Base-by-base conservation (phyloP, 352 stramenopile genomes). In the Saprolegnia parasitica region DNA sequence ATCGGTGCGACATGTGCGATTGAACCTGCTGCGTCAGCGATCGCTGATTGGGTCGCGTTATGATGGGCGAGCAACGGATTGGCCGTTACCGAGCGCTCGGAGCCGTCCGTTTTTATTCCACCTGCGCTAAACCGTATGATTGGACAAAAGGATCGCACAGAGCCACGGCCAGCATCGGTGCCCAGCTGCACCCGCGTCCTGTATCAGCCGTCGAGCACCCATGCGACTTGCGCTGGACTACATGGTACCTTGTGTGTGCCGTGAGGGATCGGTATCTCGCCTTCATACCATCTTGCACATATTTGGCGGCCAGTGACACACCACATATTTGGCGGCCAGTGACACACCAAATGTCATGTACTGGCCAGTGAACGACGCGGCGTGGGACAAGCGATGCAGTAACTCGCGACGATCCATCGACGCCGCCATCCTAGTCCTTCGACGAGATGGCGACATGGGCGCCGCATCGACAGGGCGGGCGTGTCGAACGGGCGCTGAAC, bases 51-150 rank as follows among this genome's bases (percentile, higher is more conserved):
- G 29, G 2, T 5, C 2, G 5, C 5, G 29, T 35, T 35, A 35
- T 35, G 29, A 35, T 35, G 29, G 29, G 29, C 29, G 29, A 35
- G 29, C 29, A 35, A 35, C 2, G 2, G 42, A 49, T 49, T 49
- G 42, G 42, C 42, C 18, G 42, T 49, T 49, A 26, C 35, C 3
- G 11, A 24, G 52, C 24, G 13, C 52, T 16, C 52, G 24, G 11
- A 60, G 52, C 52, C 52, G 52, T 60, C 52, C 52, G 52, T 60
- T 60, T 60, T 60, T 60, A 60, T 60, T 60, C 52, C 52, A 60
- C 52, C 1, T 21, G 42, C 42, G 18, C 42, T n/a, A 15, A n/a
- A 49, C 8, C 13, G 11, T 49, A n/a, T 49, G 42, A 49, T 49
- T 49, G 42, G 42, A 35, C 8, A 49, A 1, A 49, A 11, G 42